Percentiles rank a stretch among this genome's conserved stretches.
Evolutionary conservation across 345 rosid species (phyloP).

Genomic region (Diplotaxis tenuifolia): DNA sequence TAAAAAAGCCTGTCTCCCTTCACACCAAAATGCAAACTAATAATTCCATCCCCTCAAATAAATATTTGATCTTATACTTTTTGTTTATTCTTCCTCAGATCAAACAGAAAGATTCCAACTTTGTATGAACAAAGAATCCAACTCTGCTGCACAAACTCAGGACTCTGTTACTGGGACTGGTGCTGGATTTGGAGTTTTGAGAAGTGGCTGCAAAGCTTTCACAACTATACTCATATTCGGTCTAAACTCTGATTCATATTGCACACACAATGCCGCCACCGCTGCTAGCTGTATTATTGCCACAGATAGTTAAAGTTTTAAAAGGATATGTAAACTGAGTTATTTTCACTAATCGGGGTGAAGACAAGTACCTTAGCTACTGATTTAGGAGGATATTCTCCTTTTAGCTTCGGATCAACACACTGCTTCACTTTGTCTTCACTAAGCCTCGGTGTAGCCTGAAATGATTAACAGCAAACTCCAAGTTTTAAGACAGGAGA

Average conservation of each 20-base stretch:
- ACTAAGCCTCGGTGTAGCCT: slow-evolving; percentile 99
- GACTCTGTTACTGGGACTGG: slow-evolving; percentile 41
- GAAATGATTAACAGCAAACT: slow-evolving; percentile 9
- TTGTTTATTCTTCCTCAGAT: neutral
- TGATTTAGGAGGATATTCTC: slow-evolving; percentile 91
- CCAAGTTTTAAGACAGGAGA: neutral
- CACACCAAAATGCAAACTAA: slow-evolving; percentile 21
- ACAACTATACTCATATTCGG: slow-evolving; percentile 94
- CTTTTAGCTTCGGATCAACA: slow-evolving; percentile 94
- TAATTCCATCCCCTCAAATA: neutral
- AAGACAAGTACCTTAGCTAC: slow-evolving; percentile 47
- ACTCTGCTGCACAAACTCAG: slow-evolving; percentile 21
- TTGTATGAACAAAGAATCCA: slow-evolving; percentile 26
- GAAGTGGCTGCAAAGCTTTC: slow-evolving; percentile 79
- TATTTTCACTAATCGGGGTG: neutral
- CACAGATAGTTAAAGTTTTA: too few relatives aligned
- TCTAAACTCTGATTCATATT: slow-evolving; percentile 87
- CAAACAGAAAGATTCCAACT: slow-evolving; percentile 12
- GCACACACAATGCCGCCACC: slow-evolving; percentile 85
- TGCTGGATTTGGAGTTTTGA: slow-evolving; percentile 66
- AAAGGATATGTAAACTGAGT: neutral
- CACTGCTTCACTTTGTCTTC: slow-evolving; percentile 98
- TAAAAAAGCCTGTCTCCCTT: neutral
- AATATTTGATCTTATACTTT: slow-evolving; percentile 6
- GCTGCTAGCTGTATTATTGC: slow-evolving; percentile 73